Evolutionary conservation across 2,329 filamentous ascomycete species (phyloP), one percentile per base, ranked within the genome.

Genomic region (Gaeumannomyces sp.): DNA sequence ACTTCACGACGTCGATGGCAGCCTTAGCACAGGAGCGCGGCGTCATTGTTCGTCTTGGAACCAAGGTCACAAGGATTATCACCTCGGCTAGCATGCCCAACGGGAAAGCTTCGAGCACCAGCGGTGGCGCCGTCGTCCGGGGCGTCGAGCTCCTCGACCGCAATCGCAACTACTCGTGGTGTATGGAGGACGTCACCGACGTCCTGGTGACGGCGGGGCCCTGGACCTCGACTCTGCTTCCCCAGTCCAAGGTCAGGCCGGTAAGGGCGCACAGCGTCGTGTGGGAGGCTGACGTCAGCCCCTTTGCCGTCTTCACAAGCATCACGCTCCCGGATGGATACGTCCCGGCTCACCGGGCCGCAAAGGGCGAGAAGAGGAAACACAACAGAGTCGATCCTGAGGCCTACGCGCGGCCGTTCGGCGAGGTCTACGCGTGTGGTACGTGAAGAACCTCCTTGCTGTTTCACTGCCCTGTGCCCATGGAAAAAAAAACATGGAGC

Each of bases 401-500:
- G 76, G 95, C 98, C 67, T 99, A 99, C 74, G 91, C 95, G 0
- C 85, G 95, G 4, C 93, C 93, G 0, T 90, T 92, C 73, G 85
- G 90, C 64, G 93, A 97, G 74, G 89, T 97, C 14, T 99, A 99
- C 75, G 93, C 92, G 0, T 99, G 95, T 73, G 95, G 93, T 83
- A 71, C 64, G 79, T 73, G 25, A 1, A 7, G 25, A n/a, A 60
- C 66, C 16, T 7, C 10, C 45, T n/a, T 29, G 14, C 25, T 59
- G 13, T 59, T 66, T 25, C 14, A 31, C 16, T 31, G 3, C 45
- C 19, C 33, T 28, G 27, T 16, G 28, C 13, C 10, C 25, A 35
- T 0, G 16, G 19, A n/a, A 13, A 16, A 22, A 19, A 50, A 31
- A 50, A 10, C 8, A 10, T 58, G 8, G 1, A 27, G n/a, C 4